Base-by-base conservation (phyloP, 345 rosid species). In the Gossypioides kirkii region DNA sequence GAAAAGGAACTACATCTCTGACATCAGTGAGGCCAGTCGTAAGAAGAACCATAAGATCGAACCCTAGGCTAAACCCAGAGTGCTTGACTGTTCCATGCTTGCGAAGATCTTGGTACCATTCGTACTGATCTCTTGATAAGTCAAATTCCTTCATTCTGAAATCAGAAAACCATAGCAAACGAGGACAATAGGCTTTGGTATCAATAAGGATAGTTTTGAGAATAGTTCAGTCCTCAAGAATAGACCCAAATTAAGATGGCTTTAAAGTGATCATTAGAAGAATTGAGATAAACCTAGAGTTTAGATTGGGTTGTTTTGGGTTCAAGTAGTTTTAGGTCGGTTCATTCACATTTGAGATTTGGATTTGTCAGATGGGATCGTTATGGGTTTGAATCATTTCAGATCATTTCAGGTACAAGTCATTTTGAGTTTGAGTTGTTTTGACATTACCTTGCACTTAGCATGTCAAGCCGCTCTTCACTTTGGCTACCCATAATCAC, bases 91-190 rank as follows among this genome's bases (percentile, higher is more conserved):
- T 83, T 71, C 98, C 97, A 41, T 94, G 87, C 84, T 87, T 80
- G 72, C 90, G 83, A 67, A 94, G 83, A 80, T 94, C 98, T 67
- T 88, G 46, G 71, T 90, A 92, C 97, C 94, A 90, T 64, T 90
- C 98, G 10, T 82, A 87, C 73, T 87, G 81, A 76, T 90, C 97
- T 58, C 43, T 76, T 47, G 81, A 55, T 72, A 85, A 55, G 46
- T 59, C 38, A 13, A 25, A 26, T 25, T 59, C 62, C 62, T 59
- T 59, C 38, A 59, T 59, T 9, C 62, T 59, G 38, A 25, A 59
- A 8, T 26, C 38, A 59, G n/a, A 26, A 26, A 25, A 26, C 62
- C 62, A 25, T 59, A 12, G 38, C 17, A 59, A 17, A 59, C 62
- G 25, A 59, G 14, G 62, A 25, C 4, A 20, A 55, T 8, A 10